Evolutionary conservation across 192 early-diverging fungal genomes (phyloP).

Genomic region (Pilaira anomala): DNA sequence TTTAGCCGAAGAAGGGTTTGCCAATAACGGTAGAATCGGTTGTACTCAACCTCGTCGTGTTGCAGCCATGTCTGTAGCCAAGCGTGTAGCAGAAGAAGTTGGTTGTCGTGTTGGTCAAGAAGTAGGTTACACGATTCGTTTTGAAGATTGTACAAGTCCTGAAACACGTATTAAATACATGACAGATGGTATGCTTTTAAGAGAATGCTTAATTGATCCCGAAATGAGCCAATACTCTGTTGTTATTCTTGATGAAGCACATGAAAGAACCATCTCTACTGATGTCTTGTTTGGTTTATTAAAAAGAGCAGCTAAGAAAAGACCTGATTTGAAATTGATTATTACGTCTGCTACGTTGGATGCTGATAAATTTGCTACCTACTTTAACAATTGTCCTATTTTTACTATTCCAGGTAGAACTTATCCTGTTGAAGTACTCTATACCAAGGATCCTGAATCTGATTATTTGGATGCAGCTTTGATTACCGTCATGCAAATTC

Average conservation of each 20-base stretch:
- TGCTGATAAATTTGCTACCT: conserved; percentile 89
- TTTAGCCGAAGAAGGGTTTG: conserved; percentile 94
- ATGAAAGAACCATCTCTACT: conserved; percentile 95
- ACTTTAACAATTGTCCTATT: conserved; percentile 91
- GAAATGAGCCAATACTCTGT: conserved; percentile 84
- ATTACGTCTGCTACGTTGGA: conserved; percentile 94
- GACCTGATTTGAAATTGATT: conserved; percentile 92
- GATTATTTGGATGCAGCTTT: conserved; percentile 93
- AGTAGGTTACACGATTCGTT: conserved; percentile 98
- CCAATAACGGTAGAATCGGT: conserved; percentile 82
- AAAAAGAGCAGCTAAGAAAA: conserved; percentile 70
- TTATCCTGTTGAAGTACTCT: conserved; percentile 92
- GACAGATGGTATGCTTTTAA: conserved; percentile 97
- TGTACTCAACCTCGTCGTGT: conserved; percentile 99
- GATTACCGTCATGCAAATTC: conserved; percentile 96
- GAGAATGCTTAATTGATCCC: conserved; percentile 87
- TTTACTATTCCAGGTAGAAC: conserved; percentile 95
- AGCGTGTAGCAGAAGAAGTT: conserved; percentile 97
- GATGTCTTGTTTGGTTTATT: conserved; percentile 95
- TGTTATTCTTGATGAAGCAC: conserved; percentile 96
- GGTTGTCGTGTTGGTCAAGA: conserved; percentile 87
- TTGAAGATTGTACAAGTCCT: conserved; percentile 94
- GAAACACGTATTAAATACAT: conserved; percentile 95
- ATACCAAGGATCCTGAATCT: conserved; percentile 90
- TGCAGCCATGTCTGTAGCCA: conserved; percentile 98